A percentile compares a stretch with the other conserved stretches of the same genome.
Conservation (phyloP, 208 protist genomes). For the Histomonas meleagridis region DNA sequence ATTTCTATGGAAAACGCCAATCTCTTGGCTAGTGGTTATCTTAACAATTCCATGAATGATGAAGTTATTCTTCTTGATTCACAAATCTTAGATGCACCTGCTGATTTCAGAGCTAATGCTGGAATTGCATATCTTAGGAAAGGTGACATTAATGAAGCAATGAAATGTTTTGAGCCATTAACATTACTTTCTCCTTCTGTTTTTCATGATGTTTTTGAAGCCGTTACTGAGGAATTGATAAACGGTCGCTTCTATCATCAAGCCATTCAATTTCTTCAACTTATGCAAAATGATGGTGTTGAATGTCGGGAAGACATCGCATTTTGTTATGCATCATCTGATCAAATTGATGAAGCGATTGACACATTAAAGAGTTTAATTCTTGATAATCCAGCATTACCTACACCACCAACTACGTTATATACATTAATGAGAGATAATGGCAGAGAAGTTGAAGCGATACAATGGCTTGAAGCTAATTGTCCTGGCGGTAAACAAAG, state of each 20-base stretch:
- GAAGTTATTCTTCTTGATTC: neutral
- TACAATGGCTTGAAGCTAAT: neutral
- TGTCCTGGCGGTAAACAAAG: neutral
- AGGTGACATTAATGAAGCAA: neutral
- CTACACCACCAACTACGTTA: neutral
- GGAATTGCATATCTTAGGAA: neutral
- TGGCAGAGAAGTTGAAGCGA: neutral
- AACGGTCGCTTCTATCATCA: neutral
- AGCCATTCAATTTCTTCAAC: neutral
- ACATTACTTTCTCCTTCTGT: neutral
- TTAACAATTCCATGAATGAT: neutral
- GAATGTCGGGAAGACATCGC: neutral
- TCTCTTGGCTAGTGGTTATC: neutral
- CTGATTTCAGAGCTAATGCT: neutral
- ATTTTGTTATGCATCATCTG: neutral
- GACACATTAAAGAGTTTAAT: neutral
- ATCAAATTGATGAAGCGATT: neutral
- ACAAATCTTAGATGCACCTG: neutral
- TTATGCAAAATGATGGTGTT: neutral
- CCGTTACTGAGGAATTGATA: neutral
- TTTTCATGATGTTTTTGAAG: neutral
- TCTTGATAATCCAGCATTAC: neutral
- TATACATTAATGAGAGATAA: neutral
- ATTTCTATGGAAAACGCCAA: neutral
- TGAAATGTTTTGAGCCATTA: neutral